These are phyloP conservation scores for Pythium guiyangense DNA, from an alignment of 352 stramenopile genomes.

Conservation along the genomic window DNA sequence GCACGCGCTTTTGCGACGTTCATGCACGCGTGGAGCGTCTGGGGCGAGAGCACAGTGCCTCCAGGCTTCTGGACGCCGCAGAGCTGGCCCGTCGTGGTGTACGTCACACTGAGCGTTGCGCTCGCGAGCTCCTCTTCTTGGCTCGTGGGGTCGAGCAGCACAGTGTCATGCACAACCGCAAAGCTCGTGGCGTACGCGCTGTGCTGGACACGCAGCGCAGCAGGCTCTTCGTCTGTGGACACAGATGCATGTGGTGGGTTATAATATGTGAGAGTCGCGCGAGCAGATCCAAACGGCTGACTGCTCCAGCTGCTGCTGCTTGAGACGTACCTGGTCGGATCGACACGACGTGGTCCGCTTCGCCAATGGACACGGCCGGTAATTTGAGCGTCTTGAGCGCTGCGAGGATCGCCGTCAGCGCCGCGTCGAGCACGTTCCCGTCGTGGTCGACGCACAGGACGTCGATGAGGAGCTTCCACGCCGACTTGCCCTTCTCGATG, in stretches of 20 bases:
- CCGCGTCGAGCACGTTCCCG: constrained; percentile 72
- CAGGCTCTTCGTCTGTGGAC: constrained; percentile 39
- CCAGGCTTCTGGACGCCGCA: constrained; percentile 72
- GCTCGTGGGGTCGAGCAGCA: constrained; percentile 70
- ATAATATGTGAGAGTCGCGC: not conserved
- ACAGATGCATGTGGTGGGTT: not conserved
- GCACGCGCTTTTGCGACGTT: constrained; percentile 41
- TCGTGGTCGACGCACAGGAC: constrained; percentile 81
- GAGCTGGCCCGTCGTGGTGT: constrained; percentile 58
- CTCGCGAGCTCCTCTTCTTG: constrained; percentile 63
- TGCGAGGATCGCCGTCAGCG: constrained; percentile 66
- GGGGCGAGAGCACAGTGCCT: constrained; percentile 34
- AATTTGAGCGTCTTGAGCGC: constrained; percentile 61
- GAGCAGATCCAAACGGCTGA: no score
- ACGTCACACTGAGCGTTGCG: constrained; percentile 58
- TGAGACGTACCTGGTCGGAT: constrained; percentile 41
- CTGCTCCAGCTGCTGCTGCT: no score
- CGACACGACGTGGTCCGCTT: constrained; percentile 65
- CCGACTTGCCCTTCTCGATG: constrained; percentile 70
- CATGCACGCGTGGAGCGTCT: constrained; percentile 65
- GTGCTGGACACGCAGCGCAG: constrained; percentile 51
- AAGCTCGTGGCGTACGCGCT: constrained; percentile 65
- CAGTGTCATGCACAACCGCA: constrained; percentile 40
- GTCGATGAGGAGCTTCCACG: constrained; percentile 81
- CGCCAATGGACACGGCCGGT: constrained; percentile 56